Evolutionary conservation across 805 yeast species (phyloP), one percentile per base, ranked within the genome.

Genomic region (Barnettozyma wickerhamii): DNA sequence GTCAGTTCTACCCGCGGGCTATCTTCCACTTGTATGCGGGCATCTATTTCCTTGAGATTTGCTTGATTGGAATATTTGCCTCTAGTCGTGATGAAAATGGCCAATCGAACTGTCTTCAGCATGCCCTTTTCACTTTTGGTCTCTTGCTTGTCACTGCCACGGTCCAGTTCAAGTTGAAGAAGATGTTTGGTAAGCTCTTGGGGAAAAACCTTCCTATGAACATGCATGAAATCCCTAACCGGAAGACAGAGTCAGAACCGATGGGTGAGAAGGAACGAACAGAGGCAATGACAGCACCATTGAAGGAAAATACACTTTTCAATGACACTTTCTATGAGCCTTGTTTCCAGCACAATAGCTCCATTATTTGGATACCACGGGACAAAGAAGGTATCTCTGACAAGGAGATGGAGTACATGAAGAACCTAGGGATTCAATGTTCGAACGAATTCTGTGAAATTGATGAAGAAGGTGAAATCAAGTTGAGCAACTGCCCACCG

Each of bases 21-120:
- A 60, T 89, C 15, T 70, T 83, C 42, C 95, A 87, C 42, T 60
- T 89, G 33, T 87, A 84, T 53, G 69, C 84, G 0, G 97, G 97
- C 0, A 63, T 89, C 2, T 89, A 89, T 58, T 85, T 89, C 52
- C 68, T 86, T 54, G 95, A 89, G 53, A 66, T 82, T 28, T 84
- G 90, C 47, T 61, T 89, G 51, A 71, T 85, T 31, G 97, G 96
- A 0, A 63, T 87, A 9, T 81, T 86, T 50, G 74, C 85, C 31
- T 60, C 84, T 13, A 81, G 81, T 46, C 66, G 69, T 40, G 71
- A 80, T 51, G 63, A 64, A n/a, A 39, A 62, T 6, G 78, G 69
- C 27, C 56, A 53, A 38, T 71, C 62, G 43, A 67, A 59, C 32
- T 73, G 69, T 64, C 69, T 55, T 40, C 61, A 60, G 19, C 82